Percentiles rank a stretch among this genome's conserved stretches.
These are phyloP conservation scores for Verruconis gallopava DNA, from an alignment of 2,329 filamentous ascomycete species.

Conservation along the genomic window DNA sequence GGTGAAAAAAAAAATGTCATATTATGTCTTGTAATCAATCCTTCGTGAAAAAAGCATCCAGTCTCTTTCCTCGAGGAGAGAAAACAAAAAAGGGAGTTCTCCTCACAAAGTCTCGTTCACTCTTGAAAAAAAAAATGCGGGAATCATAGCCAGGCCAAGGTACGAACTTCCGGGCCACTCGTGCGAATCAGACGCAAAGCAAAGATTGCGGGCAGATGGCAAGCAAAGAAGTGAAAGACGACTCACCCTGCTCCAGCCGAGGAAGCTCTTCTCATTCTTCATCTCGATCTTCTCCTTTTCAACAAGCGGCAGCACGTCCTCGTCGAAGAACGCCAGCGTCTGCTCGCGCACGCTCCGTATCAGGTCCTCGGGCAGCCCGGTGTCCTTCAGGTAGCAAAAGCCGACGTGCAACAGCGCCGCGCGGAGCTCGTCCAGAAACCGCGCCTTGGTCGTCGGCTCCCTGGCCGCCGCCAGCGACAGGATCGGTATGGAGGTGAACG, in stretches of 20 bases:
- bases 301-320: slow-evolving; percentile 46
- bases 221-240: neutral
- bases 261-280: slow-evolving; percentile 35
- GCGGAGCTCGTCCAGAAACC: slow-evolving; percentile 58
- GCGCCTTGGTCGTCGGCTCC: slow-evolving; percentile 52
- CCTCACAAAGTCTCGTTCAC: no score
- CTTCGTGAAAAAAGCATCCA: no score
- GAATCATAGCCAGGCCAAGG: no score
- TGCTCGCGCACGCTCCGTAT: slow-evolving; percentile 43
- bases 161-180: no score
- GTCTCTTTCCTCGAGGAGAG: no score
- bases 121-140: no score
- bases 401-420: slow-evolving; percentile 75
- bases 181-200: no score
- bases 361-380: slow-evolving; percentile 54
- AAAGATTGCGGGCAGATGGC: no score
- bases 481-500: slow-evolving; percentile 65
- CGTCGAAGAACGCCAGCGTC: slow-evolving; percentile 58
- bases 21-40: no score
- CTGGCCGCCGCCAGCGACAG: slow-evolving; percentile 59
- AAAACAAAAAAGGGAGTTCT: no score
- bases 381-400: slow-evolving; percentile 74
- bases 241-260: slow-evolving; percentile 34
- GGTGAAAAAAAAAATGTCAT: no score
- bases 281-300: slow-evolving; percentile 55